Evolutionary conservation across 345 rosid genomes (phyloP), one percentile per base, ranked within the genome.

Genomic region (Orychophragmus violaceus): DNA sequence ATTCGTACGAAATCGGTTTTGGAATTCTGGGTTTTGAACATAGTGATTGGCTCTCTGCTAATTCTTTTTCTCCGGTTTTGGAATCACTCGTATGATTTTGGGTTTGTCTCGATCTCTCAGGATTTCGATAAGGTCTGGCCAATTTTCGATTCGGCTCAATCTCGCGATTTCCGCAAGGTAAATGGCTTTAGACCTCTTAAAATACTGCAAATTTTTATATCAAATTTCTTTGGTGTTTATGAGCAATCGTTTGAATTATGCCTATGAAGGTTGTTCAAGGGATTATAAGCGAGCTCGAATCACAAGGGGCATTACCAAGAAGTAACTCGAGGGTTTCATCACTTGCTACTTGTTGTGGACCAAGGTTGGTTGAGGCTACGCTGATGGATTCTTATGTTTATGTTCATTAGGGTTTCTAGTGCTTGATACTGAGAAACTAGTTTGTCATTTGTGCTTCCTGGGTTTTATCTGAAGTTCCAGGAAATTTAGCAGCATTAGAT

Each of bases 51-150:
- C n/a, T n/a, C n/a, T n/a, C n/a, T 64, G 59, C 25, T 52, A 1
- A 5, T 23, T 8, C n/a, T n/a, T n/a, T n/a, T n/a, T n/a, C n/a
- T n/a, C n/a, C 18, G 49, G 51, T 66, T 59, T 25, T 25, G 63
- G 27, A 37, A 45, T 66, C 32, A 41, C 36, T 72, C 55, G 33
- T 51, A 63, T 59, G 63, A 22, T 36, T 62, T 67, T 52, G 69
- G 39, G n/a, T 29, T 22, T 61, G 6, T 45, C 9, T 73, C 17
- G 87, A 82, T 82, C 81, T 88, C 74, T 64, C 83, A 94, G 97
- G 97, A 94, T 88, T 94, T 94, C 75, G 97, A 94, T 59, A 88
- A 84, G 82, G 96, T 94, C 21, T 94, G 97, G 99, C 99, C 99
- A 68, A 90, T 94, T 88, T 94, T 94, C 63, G 99, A 94, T 85